Evolutionary conservation across 768 basidiomycete species (phyloP), one percentile per base, ranked within the genome.

Genomic region (Xerocomellus dryophilus): DNA sequence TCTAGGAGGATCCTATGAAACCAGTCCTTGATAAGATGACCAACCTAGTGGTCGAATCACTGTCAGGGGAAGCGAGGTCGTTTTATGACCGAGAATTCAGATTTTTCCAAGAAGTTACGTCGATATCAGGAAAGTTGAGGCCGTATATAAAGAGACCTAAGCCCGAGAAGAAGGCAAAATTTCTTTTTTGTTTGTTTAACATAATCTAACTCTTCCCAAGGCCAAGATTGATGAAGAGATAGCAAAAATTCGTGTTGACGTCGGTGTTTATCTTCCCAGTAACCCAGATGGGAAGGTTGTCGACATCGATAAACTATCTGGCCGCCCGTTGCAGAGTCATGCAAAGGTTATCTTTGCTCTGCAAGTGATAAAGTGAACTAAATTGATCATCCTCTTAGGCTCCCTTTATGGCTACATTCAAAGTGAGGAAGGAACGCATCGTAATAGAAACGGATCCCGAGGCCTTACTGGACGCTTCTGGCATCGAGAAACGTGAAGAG

Each of bases 351-450:
- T 25, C 43, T 25, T 35, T 29, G 15, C 48, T n/a, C 21, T 48
- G 15, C 2, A 34, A 50, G 36, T 23, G 46, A 57, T 46, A 9
- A 14, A 35, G 5, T 18, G 21, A 10, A 36, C 42, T 36, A 7
- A 42, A 32, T 53, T 18, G 42, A 59, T 54, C n/a, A 51, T 35
- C 51, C 36, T 31, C n/a, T 3, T 54, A 98, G 94, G 95, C 97
- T 10, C 97, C 97, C 0, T 99, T 99, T 76, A 98, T 99, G 97
- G 97, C 97, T 1, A 98, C 96, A 1, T 99, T 99, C 80, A 97
- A 96, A 77, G 97, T 99, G 21, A 83, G 90, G 52, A 96, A 98
- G 69, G 88, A 94, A 58, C 78, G 81, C 6, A 66, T 86, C 21
- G 80, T 84, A 20, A 72, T 92, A 20, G 75, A 84, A 55, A 78